Conservation (phyloP, 2,329 filamentous ascomycete species). For the Epichloe gansuensis region DNA sequence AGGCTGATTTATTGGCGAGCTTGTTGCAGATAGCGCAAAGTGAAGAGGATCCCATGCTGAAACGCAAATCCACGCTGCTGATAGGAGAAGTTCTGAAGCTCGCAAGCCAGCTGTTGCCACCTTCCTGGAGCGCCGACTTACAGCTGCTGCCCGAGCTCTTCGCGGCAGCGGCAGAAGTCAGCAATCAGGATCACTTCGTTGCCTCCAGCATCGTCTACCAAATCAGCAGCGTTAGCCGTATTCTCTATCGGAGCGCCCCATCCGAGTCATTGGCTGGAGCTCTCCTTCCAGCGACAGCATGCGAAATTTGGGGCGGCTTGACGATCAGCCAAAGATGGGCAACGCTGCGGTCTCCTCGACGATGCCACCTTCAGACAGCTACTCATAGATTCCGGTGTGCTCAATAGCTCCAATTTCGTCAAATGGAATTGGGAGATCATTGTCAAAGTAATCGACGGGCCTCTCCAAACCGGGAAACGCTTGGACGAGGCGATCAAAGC, state of each 20-base stretch:
- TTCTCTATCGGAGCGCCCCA: slow-evolving; percentile 67
- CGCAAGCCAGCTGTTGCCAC: slow-evolving; percentile 72
- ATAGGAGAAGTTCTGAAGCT: slow-evolving; percentile 87
- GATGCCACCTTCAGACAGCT: slow-evolving; percentile 54
- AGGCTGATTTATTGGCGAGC: slow-evolving; percentile 57
- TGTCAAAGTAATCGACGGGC: slow-evolving; percentile 81
- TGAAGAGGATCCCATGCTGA: slow-evolving; percentile 55
- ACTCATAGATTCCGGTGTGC: slow-evolving; percentile 67
- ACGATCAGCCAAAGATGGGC: slow-evolving; percentile 41
- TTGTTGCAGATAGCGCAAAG: slow-evolving; percentile 55
- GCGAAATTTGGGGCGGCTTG: slow-evolving; percentile 36
- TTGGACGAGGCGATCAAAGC: slow-evolving; percentile 89
- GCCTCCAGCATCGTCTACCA: slow-evolving; percentile 92
- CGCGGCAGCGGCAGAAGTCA: slow-evolving; percentile 59
- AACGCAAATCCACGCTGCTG: slow-evolving; percentile 79
- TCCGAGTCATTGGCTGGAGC: slow-evolving; percentile 26
- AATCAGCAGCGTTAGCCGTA: slow-evolving; percentile 93
- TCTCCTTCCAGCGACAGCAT: slow-evolving; percentile 32
- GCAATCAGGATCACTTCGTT: slow-evolving; percentile 59
- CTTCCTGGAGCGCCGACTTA: slow-evolving; percentile 68
- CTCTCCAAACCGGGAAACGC: slow-evolving; percentile 78
- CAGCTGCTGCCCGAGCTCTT: slow-evolving; percentile 85
- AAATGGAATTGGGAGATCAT: slow-evolving; percentile 99
- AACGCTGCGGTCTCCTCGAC: slow-evolving; percentile 37
- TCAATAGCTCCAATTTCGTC: slow-evolving; percentile 77